Evolutionary conservation across 2,329 filamentous ascomycete species (phyloP).

Genomic region (Biscogniauxia sp.): DNA sequence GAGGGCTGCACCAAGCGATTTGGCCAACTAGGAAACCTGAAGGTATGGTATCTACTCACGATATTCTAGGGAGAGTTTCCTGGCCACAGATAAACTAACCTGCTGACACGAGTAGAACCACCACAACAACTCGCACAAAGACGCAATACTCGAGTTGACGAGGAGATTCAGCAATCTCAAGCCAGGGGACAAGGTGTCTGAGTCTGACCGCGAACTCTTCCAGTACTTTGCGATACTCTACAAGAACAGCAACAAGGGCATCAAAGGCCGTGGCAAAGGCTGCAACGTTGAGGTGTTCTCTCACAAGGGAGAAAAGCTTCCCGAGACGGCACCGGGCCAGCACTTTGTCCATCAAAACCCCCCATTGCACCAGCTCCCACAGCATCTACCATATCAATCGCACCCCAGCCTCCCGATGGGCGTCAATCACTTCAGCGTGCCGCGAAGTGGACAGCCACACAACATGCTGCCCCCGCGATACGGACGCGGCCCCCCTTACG

Average conservation of each 20-base stretch:
- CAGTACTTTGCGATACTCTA: constrained; percentile 85
- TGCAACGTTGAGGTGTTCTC: constrained; percentile 53
- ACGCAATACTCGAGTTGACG: constrained; percentile 69
- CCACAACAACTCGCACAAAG: constrained; percentile 87
- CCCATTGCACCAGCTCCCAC: constrained; percentile 28
- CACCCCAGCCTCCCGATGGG: background rate
- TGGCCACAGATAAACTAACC: background rate
- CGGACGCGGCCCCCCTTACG: constrained; percentile 36
- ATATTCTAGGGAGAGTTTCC: background rate
- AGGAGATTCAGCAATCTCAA: constrained; percentile 63
- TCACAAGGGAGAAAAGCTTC: background rate
- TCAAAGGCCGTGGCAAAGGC: constrained; percentile 91
- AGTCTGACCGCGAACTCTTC: constrained; percentile 72
- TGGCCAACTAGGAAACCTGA: constrained; percentile 87
- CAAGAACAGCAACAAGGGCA: constrained; percentile 97
- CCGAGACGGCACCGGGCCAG: background rate
- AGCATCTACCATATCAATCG: background rate
- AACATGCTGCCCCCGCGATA: constrained; percentile 21
- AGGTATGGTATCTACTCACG: constrained; percentile 51
- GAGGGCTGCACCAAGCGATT: constrained; percentile 86
- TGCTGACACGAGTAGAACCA: constrained; percentile 43
- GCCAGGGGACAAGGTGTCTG: constrained; percentile 61
- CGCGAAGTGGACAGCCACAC: constrained; percentile 11
- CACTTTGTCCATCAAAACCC: background rate
- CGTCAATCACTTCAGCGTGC: constrained; percentile 16